Conservation (phyloP, 176 grass and related monocot genomes). For the Canna indica region DNA sequence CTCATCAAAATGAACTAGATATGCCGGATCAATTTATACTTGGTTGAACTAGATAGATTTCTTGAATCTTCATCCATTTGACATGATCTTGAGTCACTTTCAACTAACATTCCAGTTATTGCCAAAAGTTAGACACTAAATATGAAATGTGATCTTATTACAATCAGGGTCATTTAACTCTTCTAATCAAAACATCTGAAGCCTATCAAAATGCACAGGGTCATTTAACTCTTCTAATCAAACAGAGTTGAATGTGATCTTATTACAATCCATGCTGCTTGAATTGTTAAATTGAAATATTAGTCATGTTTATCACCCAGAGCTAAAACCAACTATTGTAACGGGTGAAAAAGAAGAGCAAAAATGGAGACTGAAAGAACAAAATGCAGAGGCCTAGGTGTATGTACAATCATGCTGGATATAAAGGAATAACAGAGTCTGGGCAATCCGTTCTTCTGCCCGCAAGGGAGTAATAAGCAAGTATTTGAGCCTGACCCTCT, state of each 20-base stretch:
- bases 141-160: background rate
- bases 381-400: background rate
- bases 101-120: too few species aligned
- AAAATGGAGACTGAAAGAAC: background rate
- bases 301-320: background rate
- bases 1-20: too few species aligned
- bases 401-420: conserved; percentile 71
- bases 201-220: background rate
- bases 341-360: background rate
- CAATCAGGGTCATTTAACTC: too few species aligned
- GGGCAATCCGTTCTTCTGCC: conserved; percentile 70
- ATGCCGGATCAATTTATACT: too few species aligned
- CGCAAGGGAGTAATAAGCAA: conserved; percentile 74
- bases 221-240: background rate
- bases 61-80: too few species aligned
- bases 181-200: background rate
- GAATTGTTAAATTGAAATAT: background rate
- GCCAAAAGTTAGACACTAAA: too few species aligned
- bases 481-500: conserved; percentile 52
- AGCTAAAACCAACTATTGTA: background rate
- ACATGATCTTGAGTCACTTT: too few species aligned
- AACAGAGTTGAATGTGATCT: background rate
- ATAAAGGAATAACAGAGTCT: conserved; percentile 50
- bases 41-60: too few species aligned
- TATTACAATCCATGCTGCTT: background rate